phyloP scores from a whole-genome alignment of 2,329 filamentous ascomycete species.

The Pseudogymnoascus pannorum region DNA sequence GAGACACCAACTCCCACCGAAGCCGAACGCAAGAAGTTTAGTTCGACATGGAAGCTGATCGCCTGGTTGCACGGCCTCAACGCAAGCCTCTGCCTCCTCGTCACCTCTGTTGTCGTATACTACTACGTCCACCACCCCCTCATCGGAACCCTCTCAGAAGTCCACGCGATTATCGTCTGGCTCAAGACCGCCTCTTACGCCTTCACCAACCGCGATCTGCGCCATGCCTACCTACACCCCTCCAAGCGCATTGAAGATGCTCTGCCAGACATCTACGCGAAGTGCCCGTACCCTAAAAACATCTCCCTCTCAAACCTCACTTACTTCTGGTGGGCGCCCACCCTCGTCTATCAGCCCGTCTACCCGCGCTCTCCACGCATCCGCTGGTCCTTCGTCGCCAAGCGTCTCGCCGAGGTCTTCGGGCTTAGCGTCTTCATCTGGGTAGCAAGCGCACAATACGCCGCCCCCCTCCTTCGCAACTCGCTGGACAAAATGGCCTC shows the following conservation, averaged over 20 bases:
- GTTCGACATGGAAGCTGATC: conserved; percentile 70
- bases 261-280: conserved; percentile 72
- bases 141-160: conserved; percentile 82
- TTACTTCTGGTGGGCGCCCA: conserved; percentile 98
- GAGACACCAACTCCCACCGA: conserved; percentile 44
- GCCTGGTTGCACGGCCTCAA: conserved; percentile 78
- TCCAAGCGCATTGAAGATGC: conserved; percentile 56
- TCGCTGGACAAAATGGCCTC: conserved; percentile 80
- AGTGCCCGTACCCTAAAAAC: conserved; percentile 84
- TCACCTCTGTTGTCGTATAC: conserved; percentile 83
- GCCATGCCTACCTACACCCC: conserved; percentile 81
- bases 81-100: conserved; percentile 68
- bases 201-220: conserved; percentile 90
- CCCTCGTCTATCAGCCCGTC: conserved; percentile 90
- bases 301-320: conserved; percentile 80
- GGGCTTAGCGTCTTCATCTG: conserved; percentile 84
- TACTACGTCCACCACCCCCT: conserved; percentile 86
- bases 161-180: conserved; percentile 93
- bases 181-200: conserved; percentile 94
- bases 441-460: conserved; percentile 92
- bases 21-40: conserved; percentile 57
- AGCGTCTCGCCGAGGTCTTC: conserved; percentile 70
- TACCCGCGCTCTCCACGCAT: conserved; percentile 80
- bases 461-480: conserved; percentile 80
- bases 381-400: conserved; percentile 80